phyloP scores from a whole-genome alignment of 1,284 basidiomycete species.

The Marasmius sp. region DNA sequence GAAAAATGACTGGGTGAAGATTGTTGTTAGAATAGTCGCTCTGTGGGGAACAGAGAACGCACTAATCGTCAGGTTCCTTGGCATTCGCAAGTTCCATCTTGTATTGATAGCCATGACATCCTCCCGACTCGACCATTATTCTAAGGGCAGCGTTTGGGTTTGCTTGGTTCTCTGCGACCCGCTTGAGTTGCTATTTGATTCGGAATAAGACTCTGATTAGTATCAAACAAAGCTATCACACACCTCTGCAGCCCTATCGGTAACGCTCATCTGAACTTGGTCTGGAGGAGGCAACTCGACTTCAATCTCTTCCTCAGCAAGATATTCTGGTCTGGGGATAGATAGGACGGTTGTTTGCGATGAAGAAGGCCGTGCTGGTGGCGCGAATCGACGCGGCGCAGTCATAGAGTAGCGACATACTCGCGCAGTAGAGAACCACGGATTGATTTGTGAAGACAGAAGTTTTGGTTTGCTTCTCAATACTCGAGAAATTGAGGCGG shows the following conservation, averaged over 20 bases:
- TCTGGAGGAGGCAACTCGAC: constrained; percentile 47
- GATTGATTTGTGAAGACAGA: background rate
- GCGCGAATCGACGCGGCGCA: constrained; percentile 25
- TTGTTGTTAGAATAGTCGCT: background rate
- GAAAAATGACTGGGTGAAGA: constrained; percentile 51
- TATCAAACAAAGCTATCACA: constrained; percentile 15
- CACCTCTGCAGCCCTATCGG: constrained; percentile 74
- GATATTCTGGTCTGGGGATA: constrained; percentile 45
- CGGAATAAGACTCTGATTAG: constrained; percentile 1
- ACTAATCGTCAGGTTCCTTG: constrained; percentile 78
- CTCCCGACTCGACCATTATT: constrained; percentile 84
- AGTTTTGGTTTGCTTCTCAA: background rate
- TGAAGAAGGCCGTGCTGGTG: constrained; percentile 35
- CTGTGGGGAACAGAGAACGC: constrained; percentile 25
- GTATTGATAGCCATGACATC: constrained; percentile 93
- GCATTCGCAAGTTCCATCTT: constrained; percentile 75
- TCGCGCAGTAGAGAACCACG: background rate
- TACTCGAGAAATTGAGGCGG: constrained; percentile 1
- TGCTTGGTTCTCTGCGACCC: constrained; percentile 57
- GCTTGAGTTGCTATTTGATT: constrained; percentile 59
- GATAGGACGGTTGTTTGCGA: constrained; percentile 42
- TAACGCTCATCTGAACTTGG: constrained; percentile 53
- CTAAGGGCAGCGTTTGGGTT: constrained; percentile 67
- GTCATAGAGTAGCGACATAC: constrained; percentile 22
- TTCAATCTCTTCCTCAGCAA: constrained; percentile 57